Percentiles rank a stretch among this genome's conserved stretches.
Evolutionary conservation across 2,329 filamentous ascomycete genomes (phyloP).

Genomic region (Pseudogymnoascus sp.): DNA sequence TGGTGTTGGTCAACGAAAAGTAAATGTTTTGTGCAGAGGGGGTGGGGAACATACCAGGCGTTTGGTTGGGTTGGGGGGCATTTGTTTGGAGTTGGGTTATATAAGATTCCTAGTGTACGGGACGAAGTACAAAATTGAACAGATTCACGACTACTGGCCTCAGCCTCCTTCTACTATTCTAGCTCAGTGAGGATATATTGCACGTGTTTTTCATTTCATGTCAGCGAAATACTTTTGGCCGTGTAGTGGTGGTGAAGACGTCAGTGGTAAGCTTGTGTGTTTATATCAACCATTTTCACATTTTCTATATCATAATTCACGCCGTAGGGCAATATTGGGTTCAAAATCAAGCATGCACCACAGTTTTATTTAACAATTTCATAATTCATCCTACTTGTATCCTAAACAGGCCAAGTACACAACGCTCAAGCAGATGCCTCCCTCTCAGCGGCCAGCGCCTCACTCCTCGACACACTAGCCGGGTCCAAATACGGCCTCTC

Average conservation of each 20-base stretch:
- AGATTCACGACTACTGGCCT: neutral
- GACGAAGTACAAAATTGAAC: constrained; percentile 6
- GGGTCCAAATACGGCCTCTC: constrained; percentile 44
- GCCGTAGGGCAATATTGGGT: neutral
- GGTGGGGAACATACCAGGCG: constrained; percentile 8
- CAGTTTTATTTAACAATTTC: neutral
- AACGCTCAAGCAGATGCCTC: neutral
- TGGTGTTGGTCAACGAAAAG: constrained; percentile 63
- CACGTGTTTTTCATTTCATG: neutral
- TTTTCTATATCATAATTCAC: neutral
- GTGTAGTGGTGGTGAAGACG: neutral
- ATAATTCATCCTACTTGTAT: neutral
- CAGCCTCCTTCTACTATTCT: neutral
- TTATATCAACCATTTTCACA: neutral
- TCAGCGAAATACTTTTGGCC: neutral
- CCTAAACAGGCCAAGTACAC: neutral
- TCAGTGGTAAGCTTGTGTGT: neutral
- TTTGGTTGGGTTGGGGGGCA: neutral
- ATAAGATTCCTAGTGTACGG: neutral
- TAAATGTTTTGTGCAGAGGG: constrained; percentile 31
- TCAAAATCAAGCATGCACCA: neutral
- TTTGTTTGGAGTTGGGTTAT: constrained; percentile 9
- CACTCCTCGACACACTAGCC: constrained; percentile 35
- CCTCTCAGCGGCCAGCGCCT: constrained; percentile 27
- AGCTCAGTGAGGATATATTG: neutral